These are phyloP conservation scores for Fistulifera solaris DNA, from an alignment of 108 stramenopile species.

Conservation along the genomic window DNA sequence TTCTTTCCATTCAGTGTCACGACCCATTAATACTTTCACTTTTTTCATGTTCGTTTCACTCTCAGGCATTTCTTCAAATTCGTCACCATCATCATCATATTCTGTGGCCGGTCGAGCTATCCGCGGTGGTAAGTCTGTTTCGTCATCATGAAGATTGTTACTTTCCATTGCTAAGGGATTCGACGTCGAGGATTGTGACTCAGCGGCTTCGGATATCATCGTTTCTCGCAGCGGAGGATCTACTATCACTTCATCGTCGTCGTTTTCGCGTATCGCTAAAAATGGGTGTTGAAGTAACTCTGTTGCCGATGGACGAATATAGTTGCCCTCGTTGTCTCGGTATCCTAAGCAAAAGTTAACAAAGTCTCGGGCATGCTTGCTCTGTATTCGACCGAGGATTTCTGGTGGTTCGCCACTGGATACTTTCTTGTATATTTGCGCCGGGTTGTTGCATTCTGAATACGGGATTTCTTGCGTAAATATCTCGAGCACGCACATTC, in stretches of 20 bases:
- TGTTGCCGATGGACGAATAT: constrained; percentile 56
- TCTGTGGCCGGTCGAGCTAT: not conserved
- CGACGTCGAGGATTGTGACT: constrained; percentile 4
- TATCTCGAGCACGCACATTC: constrained; percentile 97
- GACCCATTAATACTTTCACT: constrained; percentile 79
- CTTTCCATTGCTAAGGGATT: constrained; percentile 8
- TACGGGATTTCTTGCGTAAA: constrained; percentile 94
- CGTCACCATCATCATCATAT: constrained; percentile 34
- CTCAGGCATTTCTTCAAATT: constrained; percentile 82
- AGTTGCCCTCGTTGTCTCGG: constrained; percentile 50
- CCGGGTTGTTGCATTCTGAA: constrained; percentile 86
- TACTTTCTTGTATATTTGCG: constrained; percentile 95
- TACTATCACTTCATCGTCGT: constrained; percentile 81
- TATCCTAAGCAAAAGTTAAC: constrained; percentile 77
- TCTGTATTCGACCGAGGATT: constrained; percentile 65
- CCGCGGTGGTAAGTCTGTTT: constrained; percentile 2
- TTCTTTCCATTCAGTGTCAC: constrained; percentile 61
- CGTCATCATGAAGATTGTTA: not conserved
- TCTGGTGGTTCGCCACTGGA: constrained; percentile 78
- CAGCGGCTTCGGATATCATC: constrained; percentile 36
- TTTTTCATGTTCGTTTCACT: constrained; percentile 71
- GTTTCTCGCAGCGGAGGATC: constrained; percentile 62
- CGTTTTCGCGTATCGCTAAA: constrained; percentile 53
- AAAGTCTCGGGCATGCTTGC: constrained; percentile 74
- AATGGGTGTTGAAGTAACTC: constrained; percentile 75